Evolutionary conservation across 495 filamentous ascomycete species (phyloP), one percentile per base, ranked within the genome.

Genomic region (Aspergillus bridgeri): DNA sequence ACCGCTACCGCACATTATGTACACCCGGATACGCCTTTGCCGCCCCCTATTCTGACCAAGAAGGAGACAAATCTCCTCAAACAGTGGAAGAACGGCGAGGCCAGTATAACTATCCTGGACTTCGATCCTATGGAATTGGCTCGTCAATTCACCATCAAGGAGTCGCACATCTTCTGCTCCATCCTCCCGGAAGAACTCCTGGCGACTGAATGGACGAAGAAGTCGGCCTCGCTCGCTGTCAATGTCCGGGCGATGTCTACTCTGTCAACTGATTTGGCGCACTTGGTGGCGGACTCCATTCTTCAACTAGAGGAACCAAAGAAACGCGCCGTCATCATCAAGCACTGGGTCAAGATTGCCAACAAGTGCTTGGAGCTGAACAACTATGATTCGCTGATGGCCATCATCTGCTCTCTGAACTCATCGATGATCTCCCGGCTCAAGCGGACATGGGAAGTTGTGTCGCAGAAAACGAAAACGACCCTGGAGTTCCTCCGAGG

Each of bases 271-370:
- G 91, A 96, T 55, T 77, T 98, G 23, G 89, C 92, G 9, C 92
- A 96, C 67, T 79, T 98, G 21, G 95, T 99, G 20, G 91, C 91
- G n/a, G 95, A 98, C 69, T 96, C 89, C 2, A 96, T 98, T 61
- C 83, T 99, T 15, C 83, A 87, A 52, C 79, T 88, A 24, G 83
- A 91, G 50, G 95, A 98, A 71, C 85, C 86, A 13, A 98, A 97
- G 79, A 95, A 91, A 75, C 85, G 95, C 33, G 94, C 95, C 3
- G 69, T 79, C 2, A 86, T 91, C 47, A 94, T 99, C 77, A 98
- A 99, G 77, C 92, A 97, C 63, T 99, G 95, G 95, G 90, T 96
- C 54, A 99, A 99, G 78, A 89, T 98, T 59, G 89, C 90, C 2
- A 85, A 87, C 66, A 89, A 88, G 59, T 96, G 91, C 64, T 77